These are phyloP conservation scores for Besnoitia besnoiti DNA, from an alignment of 169 alveolate genomes.

Conservation along the genomic window DNA sequence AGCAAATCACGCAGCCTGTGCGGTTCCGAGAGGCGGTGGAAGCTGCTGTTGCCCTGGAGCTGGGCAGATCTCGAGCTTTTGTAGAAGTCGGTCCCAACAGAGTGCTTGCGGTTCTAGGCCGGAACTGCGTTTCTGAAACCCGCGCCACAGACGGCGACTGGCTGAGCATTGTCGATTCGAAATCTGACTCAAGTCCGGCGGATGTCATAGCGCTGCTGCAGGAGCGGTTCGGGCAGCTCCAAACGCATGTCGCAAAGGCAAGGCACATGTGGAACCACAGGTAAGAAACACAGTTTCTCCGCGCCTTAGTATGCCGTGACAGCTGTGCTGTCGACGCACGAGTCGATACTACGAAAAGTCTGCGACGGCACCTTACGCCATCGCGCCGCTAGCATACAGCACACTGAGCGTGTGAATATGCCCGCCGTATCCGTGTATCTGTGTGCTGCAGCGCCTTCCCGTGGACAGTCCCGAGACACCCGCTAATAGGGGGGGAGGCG, in stretches of 20 bases:
- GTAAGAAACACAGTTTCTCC: not conserved
- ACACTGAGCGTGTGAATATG: not conserved
- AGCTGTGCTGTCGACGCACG: not conserved
- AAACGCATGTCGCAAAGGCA: not conserved
- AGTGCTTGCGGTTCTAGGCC: not conserved
- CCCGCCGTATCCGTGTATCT: not conserved
- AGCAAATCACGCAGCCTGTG: not conserved
- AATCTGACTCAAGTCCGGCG: not conserved
- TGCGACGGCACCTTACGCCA: not conserved
- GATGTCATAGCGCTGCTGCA: not conserved
- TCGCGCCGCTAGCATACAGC: not conserved
- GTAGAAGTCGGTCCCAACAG: not conserved
- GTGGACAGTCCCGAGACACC: not conserved
- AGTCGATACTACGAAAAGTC: not conserved
- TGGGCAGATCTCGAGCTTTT: not conserved
- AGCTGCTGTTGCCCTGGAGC: not conserved
- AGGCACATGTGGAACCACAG: constrained; percentile 24
- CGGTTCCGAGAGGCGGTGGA: not conserved
- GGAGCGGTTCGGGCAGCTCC: not conserved
- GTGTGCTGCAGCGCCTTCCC: not conserved
- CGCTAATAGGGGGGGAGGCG: not conserved
- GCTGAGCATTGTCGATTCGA: not conserved
- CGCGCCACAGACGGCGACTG: not conserved
- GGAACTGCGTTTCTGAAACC: not conserved
- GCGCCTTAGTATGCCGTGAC: not conserved